phyloP scores from a whole-genome alignment of 352 stramenopile species.

The Thraustotheca clavata region DNA sequence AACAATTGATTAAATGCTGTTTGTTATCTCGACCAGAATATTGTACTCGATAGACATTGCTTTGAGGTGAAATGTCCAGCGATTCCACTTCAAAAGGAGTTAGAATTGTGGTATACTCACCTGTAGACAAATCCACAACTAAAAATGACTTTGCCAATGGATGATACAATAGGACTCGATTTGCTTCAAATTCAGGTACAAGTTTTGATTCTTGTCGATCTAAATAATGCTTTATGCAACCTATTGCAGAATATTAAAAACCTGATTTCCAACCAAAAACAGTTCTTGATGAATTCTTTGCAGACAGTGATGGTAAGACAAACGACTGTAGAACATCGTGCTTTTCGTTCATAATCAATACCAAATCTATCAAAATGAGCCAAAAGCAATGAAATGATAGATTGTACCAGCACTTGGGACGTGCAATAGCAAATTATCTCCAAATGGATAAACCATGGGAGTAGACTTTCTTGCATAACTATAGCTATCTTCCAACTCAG shows the following conservation, averaged over 20 bases:
- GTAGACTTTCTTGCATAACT: not conserved
- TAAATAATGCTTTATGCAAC: not conserved
- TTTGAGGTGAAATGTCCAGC: not conserved
- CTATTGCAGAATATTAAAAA: not conserved
- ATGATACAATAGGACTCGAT: not conserved
- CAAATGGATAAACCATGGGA: not conserved
- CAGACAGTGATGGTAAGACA: not conserved
- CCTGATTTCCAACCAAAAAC: constrained; percentile 7
- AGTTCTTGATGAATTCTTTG: not conserved
- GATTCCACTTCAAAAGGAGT: not conserved
- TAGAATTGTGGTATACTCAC: not conserved
- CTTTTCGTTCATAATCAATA: not conserved
- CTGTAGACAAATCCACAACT: not conserved
- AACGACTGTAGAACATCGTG: constrained; percentile 1
- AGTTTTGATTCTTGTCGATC: not conserved
- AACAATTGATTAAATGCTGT: not conserved
- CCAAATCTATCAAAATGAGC: not conserved
- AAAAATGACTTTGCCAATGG: not conserved
- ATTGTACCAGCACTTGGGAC: constrained; percentile 1
- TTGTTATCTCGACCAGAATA: not conserved
- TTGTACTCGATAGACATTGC: not conserved
- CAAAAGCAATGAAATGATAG: not conserved
- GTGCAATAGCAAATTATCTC: not conserved
- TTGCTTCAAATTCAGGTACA: not conserved
- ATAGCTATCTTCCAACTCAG: constrained; percentile 13